Conservation (phyloP, 108 stramenopile species). For the Nitzschia putrida region DNA sequence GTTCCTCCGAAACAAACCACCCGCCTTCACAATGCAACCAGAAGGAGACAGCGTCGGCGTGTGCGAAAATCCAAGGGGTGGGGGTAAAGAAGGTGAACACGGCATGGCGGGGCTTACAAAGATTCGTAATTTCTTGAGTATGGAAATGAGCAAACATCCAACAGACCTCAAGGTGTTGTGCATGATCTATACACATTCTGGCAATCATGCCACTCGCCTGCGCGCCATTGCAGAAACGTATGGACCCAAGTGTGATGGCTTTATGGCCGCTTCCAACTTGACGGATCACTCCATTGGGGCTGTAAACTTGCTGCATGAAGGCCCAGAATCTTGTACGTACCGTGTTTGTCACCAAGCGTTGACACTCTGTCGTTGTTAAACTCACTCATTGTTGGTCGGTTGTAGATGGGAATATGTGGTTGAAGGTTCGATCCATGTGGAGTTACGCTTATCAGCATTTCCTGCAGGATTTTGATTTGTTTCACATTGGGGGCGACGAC, state of each 20-base stretch:
- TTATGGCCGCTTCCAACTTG: conserved; percentile 55
- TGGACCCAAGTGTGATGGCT: conserved; percentile 72
- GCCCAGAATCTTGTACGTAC: conserved; percentile 33
- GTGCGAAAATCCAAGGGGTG: conserved; percentile 35
- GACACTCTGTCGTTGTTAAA: too few species aligned
- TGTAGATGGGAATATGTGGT: conserved; percentile 38
- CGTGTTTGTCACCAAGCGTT: too few species aligned
- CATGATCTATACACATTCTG: conserved; percentile 33
- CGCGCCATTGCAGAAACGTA: conserved; percentile 56
- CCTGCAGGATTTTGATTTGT: conserved; percentile 53
- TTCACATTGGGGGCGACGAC: conserved; percentile 79
- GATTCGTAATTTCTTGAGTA: conserved; percentile 58
- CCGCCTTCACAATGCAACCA: conserved; percentile 27
- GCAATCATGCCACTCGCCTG: conserved; percentile 14
- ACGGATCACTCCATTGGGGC: conserved; percentile 50
- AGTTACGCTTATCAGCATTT: conserved; percentile 63
- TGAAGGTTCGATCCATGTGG: conserved; percentile 65
- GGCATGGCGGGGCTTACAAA: conserved; percentile 69
- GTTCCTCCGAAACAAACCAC: conserved; percentile 42
- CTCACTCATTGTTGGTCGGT: too few species aligned
- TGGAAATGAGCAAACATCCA: conserved; percentile 37
- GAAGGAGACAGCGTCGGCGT: conserved; percentile 42
- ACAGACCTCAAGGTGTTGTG: conserved; percentile 22
- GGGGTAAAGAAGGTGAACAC: conserved; percentile 47
- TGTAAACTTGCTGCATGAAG: conserved; percentile 56